Conservation (phyloP, 768 basidiomycete species). For the Leccinum fibrillosum region DNA sequence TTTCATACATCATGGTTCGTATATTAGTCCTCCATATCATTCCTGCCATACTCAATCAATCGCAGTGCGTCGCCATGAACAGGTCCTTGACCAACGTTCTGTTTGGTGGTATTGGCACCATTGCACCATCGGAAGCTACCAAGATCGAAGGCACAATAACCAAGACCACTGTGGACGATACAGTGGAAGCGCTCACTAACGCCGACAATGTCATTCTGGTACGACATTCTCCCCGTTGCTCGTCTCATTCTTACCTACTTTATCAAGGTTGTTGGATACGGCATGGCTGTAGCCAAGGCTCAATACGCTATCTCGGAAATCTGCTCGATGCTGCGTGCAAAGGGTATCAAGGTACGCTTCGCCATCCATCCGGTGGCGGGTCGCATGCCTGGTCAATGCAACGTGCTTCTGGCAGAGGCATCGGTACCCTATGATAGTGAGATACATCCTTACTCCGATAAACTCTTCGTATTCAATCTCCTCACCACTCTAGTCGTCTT, state of each 20-base stretch:
- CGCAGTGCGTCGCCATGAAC: slow-evolving; percentile 90
- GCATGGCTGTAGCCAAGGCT: slow-evolving; percentile 91
- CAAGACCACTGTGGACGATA: slow-evolving; percentile 76
- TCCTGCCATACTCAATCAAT: slow-evolving; percentile 2
- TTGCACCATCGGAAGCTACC: slow-evolving; percentile 51
- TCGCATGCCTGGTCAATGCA: slow-evolving; percentile 92
- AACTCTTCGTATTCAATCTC: too few relatives aligned
- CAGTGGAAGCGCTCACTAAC: slow-evolving; percentile 72
- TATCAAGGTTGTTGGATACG: slow-evolving; percentile 74
- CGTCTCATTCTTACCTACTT: slow-evolving; percentile 4
- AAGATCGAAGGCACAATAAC: slow-evolving; percentile 85
- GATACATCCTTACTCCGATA: slow-evolving; percentile 18
- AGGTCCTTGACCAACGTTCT: slow-evolving; percentile 80
- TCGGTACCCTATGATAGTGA: slow-evolving; percentile 87
- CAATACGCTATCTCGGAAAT: slow-evolving; percentile 81
- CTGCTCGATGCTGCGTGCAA: slow-evolving; percentile 64
- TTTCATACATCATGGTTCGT: slow-evolving; percentile 88
- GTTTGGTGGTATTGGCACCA: slow-evolving; percentile 77
- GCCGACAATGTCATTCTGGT: slow-evolving; percentile 84
- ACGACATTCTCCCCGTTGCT: slow-evolving; percentile 3
- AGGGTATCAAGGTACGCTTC: slow-evolving; percentile 78
- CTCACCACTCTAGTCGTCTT: slow-evolving; percentile 57
- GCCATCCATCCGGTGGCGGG: slow-evolving; percentile 91
- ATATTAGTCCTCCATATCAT: background rate
- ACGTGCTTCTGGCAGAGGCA: slow-evolving; percentile 87